phyloP scores from a whole-genome alignment of 106 monocot species.

The Allium cepa region DNA sequence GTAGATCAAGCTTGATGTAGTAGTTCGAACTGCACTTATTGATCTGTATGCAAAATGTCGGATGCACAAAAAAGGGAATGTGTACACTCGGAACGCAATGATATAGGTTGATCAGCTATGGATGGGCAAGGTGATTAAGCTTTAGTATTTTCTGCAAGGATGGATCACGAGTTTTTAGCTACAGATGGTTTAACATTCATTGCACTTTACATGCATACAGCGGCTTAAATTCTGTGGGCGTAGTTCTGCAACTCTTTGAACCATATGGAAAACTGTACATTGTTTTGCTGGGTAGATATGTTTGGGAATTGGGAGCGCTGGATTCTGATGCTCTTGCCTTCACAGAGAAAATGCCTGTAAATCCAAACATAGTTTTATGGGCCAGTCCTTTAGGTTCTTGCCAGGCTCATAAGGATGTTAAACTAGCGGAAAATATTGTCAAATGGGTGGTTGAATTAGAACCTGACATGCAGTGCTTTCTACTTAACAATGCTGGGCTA shows the following conservation, averaged over 20 bases:
- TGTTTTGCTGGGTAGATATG: slow-evolving; percentile 17
- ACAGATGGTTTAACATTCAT: slow-evolving; percentile 28
- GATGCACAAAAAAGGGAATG: slow-evolving; percentile 11
- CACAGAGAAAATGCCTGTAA: slow-evolving; percentile 26
- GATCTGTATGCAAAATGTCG: slow-evolving; percentile 81
- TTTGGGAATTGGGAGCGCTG: slow-evolving; percentile 11
- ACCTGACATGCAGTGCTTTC: slow-evolving; percentile 32
- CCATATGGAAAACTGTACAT: slow-evolving; percentile 7
- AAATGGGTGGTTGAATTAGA: slow-evolving; percentile 23
- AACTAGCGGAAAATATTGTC: slow-evolving; percentile 18
- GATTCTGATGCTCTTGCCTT: slow-evolving; percentile 20
- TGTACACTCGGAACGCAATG: slow-evolving; percentile 26
- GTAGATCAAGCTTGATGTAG: slow-evolving; percentile 14
- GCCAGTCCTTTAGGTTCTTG: slow-evolving; percentile 22
- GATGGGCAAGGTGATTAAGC: slow-evolving; percentile 22
- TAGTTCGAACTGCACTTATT: slow-evolving; percentile 26
- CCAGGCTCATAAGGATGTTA: slow-evolving; percentile 6
- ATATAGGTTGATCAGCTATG: slow-evolving; percentile 16
- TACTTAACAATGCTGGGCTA: slow-evolving; percentile 23
- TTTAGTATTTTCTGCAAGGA: slow-evolving; percentile 17
- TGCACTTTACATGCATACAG: slow-evolving; percentile 19
- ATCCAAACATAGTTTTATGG: slow-evolving; percentile 24
- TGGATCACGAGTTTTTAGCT: slow-evolving; percentile 6
- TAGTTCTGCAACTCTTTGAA: slow-evolving; percentile 13
- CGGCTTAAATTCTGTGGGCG: slow-evolving; percentile 18